Evolutionary conservation across 352 stramenopile genomes (phyloP), one percentile per base, ranked within the genome.

Genomic region (Aphanomyces euteiches): DNA sequence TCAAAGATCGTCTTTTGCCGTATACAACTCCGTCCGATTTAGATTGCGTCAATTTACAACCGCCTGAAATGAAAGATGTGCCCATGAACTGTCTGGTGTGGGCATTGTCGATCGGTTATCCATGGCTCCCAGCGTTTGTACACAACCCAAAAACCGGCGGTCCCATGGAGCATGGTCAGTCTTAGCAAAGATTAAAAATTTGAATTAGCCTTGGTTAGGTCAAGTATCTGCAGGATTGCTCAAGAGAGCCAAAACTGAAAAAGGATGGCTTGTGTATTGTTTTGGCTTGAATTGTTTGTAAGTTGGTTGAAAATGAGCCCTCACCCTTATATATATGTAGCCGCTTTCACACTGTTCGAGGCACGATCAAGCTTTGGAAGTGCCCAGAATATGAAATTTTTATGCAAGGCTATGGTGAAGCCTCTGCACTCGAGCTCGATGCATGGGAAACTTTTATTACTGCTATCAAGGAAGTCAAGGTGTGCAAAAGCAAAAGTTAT

Each of bases 351-450:
- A 40, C 54, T 7, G 43, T 39, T 39, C 54, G 54, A 43, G 54
- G 54, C 54, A 61, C 54, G 8, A 39, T 61, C 54, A 61, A 61
- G 28, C 37, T 61, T 12, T 61, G 54, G 54, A 6, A 41, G 7
- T 37, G 54, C 54, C 10, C 39, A 7, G 54, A 61, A 7, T 37
- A 61, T n/a, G 54, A 61, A 7, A 40, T 37, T 12, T n/a, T 61
- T 17, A 13, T 61, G 5, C 19, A 61, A 61, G 54, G 54, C 17
- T 43, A 61, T 39, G 54, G 28, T 39, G 54, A 61, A 61, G 17
- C 54, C 5, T 37, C 54, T 5, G 6, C 43, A 7, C 7, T 40
- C 7, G 15, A 39, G 17, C 17, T 45, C 5, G 15, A 40, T 7
- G 28, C 37, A 5, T 61, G 54, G 54, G 28, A 37, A 7, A 13